Percentiles rank a stretch among this genome's conserved stretches.
Conservation (phyloP, 2,329 filamentous ascomycete species). For the Aspergillus neoniger region DNA sequence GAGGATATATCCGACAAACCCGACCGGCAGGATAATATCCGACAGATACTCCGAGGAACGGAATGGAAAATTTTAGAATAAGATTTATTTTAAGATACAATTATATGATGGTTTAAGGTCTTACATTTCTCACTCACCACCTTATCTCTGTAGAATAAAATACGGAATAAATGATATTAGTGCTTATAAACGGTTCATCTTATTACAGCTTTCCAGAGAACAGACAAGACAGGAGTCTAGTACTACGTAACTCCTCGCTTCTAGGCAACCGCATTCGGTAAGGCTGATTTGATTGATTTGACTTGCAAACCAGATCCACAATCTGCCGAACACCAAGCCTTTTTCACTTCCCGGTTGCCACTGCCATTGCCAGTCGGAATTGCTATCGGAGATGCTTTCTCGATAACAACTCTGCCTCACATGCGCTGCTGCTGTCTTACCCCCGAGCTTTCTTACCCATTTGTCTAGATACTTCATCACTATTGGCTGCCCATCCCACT, state of each 20-base stretch:
- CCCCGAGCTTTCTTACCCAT: neutral
- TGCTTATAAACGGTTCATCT: too few species aligned
- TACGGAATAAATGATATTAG: too few species aligned
- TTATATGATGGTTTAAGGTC: too few species aligned
- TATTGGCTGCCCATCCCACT: neutral
- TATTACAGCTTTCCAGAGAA: too few species aligned
- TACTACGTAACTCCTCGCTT: neutral
- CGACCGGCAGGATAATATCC: neutral
- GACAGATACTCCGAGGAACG: too few species aligned
- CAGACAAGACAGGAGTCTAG: too few species aligned
- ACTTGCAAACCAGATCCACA: neutral
- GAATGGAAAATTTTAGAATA: neutral
- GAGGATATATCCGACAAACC: neutral
- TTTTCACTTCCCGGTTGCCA: neutral
- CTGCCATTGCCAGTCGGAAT: neutral
- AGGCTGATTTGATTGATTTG: neutral
- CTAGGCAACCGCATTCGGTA: neutral
- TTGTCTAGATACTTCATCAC: neutral
- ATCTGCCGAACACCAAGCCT: neutral
- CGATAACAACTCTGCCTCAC: neutral
- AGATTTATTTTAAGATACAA: neutral
- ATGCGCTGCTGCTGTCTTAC: neutral
- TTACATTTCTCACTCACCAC: too few species aligned
- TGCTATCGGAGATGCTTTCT: neutral
- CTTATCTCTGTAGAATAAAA: too few species aligned